phyloP scores from a whole-genome alignment of 1,284 basidiomycete genomes.

The Psilocybe mexicana region DNA sequence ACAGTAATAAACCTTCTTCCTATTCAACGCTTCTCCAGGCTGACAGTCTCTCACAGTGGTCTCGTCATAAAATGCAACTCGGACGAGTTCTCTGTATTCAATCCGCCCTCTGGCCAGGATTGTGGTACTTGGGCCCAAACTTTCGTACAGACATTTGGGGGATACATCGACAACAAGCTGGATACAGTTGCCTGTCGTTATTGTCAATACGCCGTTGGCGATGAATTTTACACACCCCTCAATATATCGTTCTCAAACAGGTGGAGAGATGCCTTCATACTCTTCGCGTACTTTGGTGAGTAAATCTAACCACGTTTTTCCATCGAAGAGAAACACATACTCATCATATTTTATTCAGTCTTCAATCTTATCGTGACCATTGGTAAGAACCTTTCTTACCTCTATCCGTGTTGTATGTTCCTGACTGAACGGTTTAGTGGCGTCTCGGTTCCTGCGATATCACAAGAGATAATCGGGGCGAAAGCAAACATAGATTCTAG shows the following conservation, averaged over 20 bases:
- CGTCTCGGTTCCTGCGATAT: slow-evolving; percentile 75
- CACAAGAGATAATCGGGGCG: slow-evolving; percentile 17
- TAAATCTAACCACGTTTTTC: slow-evolving; percentile 6
- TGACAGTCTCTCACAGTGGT: slow-evolving; percentile 43
- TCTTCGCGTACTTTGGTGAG: slow-evolving; percentile 62
- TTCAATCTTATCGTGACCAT: slow-evolving; percentile 78
- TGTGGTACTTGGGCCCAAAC: slow-evolving; percentile 71
- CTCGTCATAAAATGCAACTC: slow-evolving; percentile 65
- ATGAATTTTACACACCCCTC: slow-evolving; percentile 71
- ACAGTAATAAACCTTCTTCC: slow-evolving; percentile 44
- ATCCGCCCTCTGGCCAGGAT: slow-evolving; percentile 74
- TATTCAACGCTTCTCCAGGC: not conserved
- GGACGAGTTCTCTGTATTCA: slow-evolving; percentile 69
- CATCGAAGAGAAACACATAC: not conserved
- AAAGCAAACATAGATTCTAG: not conserved
- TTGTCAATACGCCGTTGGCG: slow-evolving; percentile 69
- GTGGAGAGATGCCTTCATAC: slow-evolving; percentile 77
- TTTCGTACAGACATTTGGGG: slow-evolving; percentile 66
- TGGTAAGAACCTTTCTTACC: slow-evolving; percentile 38
- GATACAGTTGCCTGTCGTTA: slow-evolving; percentile 69
- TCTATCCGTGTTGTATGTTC: not conserved
- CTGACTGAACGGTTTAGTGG: slow-evolving; percentile 40
- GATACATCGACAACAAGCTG: slow-evolving; percentile 77
- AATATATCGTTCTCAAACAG: slow-evolving; percentile 67
- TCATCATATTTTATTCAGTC: slow-evolving; percentile 29